Base-by-base conservation (phyloP, 306 rosid genomes). In the Pyrus pyrifolia region DNA sequence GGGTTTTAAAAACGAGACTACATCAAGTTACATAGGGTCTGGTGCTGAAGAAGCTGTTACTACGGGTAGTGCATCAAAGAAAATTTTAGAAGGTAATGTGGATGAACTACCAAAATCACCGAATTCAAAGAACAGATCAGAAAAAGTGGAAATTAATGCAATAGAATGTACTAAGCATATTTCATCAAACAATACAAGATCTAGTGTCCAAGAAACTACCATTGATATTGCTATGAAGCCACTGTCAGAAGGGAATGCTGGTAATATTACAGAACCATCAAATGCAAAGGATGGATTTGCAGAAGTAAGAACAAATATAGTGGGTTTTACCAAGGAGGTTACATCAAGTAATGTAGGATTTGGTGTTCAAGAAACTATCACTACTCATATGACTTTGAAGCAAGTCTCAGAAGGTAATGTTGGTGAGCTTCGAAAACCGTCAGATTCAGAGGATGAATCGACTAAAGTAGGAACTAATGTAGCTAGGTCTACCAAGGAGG, bases 21-120 rank as follows among this genome's bases (percentile, higher is more conserved):
- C 65, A 53, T 71, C 51, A 53, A 52, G 35, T 35, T 11, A 25
- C n/a, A 7, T 11, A 71, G 84, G 78, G 77, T 68, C 78, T 82
- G 67, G 69, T 72, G 55, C 66, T 67, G 77, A 83, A 67, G 86
- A 68, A 66, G 45, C 3, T 21, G 78, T 78, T 77, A 15, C 45
- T 64, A 53, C 52, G 74, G 59, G 61, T 58, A 58, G 14, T 30
- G 73, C 2, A 58, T 11, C 11, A 11, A 73, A 40, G 55, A 30
- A 58, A 40, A 33, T 73, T 25, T 61, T 31, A 27, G 69, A 42
- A 73, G 57, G n/a, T 42, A 25, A 18, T 61, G n/a, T 25, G 11
- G 12, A 6, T 73, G 69, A 61, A 13, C 44, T 73, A 19, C 21
- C 30, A 40, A 62, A 13, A 8, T 15, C 68, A 38, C 1, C 0